phyloP scores from a whole-genome alignment of 208 protist species.

The Leishmania guyanensis region DNA sequence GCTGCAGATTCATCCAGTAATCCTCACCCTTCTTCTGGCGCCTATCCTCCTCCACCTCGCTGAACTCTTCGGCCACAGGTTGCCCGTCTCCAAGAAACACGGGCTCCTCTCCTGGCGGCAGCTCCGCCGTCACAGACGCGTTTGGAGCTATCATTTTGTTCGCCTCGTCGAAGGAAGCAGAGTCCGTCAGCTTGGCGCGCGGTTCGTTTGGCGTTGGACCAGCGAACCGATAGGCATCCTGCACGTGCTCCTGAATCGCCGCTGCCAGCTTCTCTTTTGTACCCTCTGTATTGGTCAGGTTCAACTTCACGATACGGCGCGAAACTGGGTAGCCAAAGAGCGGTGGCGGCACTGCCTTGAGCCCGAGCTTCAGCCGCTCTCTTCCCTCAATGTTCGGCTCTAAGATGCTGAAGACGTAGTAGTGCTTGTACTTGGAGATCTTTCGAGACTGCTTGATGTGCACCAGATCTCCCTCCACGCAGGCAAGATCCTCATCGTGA shows the following conservation, averaged over 20 bases:
- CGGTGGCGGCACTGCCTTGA: constrained; percentile 87
- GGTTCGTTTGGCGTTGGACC: constrained; percentile 83
- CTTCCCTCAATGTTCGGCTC: constrained; percentile 92
- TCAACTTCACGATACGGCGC: constrained; percentile 91
- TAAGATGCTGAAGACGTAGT: constrained; percentile 93
- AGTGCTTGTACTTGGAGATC: constrained; percentile 94
- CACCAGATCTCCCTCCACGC: constrained; percentile 92
- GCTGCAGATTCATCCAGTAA: constrained; percentile 93
- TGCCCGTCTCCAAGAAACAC: constrained; percentile 46
- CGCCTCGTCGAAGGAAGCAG: constrained; percentile 87
- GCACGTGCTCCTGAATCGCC: constrained; percentile 92
- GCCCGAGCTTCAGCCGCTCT: constrained; percentile 88
- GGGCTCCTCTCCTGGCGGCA: constrained; percentile 43
- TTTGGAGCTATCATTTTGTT: constrained; percentile 93
- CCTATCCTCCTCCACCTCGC: constrained; percentile 75
- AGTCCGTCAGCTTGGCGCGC: constrained; percentile 79
- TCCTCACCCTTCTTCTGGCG: constrained; percentile 92
- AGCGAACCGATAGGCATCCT: constrained; percentile 90
- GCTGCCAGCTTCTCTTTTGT: constrained; percentile 93
- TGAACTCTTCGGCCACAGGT: constrained; percentile 63
- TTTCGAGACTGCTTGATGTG: constrained; percentile 93
- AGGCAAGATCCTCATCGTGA: constrained; percentile 93
- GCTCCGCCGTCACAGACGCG: constrained; percentile 50
- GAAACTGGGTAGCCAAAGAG: constrained; percentile 91
- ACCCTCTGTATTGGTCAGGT: constrained; percentile 83